Percentiles rank a stretch among this genome's conserved stretches.
Conservation (phyloP, 148 eudicot species). For the Vaccinium macrocarpon region DNA sequence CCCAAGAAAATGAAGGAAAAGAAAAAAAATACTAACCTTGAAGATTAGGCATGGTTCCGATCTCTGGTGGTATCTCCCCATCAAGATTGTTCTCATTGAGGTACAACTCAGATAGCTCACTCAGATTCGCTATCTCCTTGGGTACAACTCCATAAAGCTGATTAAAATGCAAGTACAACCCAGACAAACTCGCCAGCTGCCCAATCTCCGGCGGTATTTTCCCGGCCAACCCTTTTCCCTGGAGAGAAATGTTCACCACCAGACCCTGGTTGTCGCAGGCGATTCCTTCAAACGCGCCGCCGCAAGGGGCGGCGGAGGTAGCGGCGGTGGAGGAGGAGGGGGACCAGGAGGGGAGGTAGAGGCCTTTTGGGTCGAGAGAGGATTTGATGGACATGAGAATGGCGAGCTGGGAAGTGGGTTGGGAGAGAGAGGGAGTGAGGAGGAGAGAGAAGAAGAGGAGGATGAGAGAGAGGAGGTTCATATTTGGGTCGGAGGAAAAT, state of each 20-base stretch:
- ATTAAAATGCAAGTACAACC: slow-evolving; percentile 80
- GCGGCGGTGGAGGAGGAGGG: not conserved
- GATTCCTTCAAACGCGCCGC: slow-evolving; percentile 59
- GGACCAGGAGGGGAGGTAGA: slow-evolving; percentile 62
- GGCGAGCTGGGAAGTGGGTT: slow-evolving; percentile 30
- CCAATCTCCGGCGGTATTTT: slow-evolving; percentile 64
- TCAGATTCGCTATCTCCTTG: slow-evolving; percentile 55
- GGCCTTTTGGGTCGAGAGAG: slow-evolving; percentile 60
- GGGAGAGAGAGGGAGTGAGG: slow-evolving; percentile 24
- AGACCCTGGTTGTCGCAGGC: slow-evolving; percentile 31
- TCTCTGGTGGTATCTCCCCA: slow-evolving; percentile 58
- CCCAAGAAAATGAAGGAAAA: slow-evolving; percentile 10
- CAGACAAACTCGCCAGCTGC: slow-evolving; percentile 60
- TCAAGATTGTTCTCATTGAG: slow-evolving; percentile 73
- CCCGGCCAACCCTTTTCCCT: slow-evolving; percentile 75
- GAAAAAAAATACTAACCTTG: slow-evolving; percentile 51
- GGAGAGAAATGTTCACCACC: slow-evolving; percentile 78
- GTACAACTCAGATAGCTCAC: slow-evolving; percentile 71
- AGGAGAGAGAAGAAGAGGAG: slow-evolving; percentile 11
- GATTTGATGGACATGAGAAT: slow-evolving; percentile 52
- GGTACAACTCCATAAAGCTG: slow-evolving; percentile 60
- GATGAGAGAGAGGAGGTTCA: slow-evolving; percentile 12
- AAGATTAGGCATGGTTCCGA: slow-evolving; percentile 67
- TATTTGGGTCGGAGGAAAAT: slow-evolving; percentile 11
- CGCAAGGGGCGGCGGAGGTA: slow-evolving; percentile 40